Evolutionary conservation across 2,329 filamentous ascomycete species (phyloP).

Genomic region (Xylaria sp.): DNA sequence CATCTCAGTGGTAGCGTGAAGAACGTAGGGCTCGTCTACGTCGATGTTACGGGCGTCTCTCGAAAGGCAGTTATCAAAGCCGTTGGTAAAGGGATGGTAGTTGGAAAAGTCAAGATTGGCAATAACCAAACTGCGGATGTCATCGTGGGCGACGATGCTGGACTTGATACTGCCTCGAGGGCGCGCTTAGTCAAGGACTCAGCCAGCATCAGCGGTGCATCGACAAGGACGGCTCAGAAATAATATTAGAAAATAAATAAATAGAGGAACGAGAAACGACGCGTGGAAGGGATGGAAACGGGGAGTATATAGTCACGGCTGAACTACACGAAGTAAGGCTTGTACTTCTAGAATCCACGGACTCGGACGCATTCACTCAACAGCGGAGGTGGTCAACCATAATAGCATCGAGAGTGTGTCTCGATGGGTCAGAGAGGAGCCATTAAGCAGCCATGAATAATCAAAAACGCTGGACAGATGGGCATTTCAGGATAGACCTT

Average conservation of each 20-base stretch:
- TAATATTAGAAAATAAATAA: too few relatives aligned
- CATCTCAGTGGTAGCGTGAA: slow-evolving; percentile 85
- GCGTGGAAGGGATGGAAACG: too few relatives aligned
- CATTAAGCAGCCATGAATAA: too few relatives aligned
- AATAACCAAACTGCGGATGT: slow-evolving; percentile 59
- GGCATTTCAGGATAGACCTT: too few relatives aligned
- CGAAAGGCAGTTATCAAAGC: slow-evolving; percentile 89
- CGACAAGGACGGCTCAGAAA: slow-evolving; percentile 29
- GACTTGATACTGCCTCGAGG: slow-evolving; percentile 34
- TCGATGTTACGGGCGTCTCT: slow-evolving; percentile 92
- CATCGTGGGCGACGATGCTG: slow-evolving; percentile 69
- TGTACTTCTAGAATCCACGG: too few relatives aligned
- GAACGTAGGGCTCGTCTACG: slow-evolving; percentile 96
- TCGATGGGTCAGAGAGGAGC: too few relatives aligned
- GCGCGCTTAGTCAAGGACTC: slow-evolving; percentile 28
- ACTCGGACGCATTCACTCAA: too few relatives aligned
- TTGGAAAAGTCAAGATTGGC: slow-evolving; percentile 77
- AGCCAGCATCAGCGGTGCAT: slow-evolving; percentile 30
- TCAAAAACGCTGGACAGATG: too few relatives aligned
- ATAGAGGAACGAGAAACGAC: too few relatives aligned
- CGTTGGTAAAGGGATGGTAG: slow-evolving; percentile 95
- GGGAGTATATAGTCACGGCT: neutral
- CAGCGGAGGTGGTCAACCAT: too few relatives aligned
- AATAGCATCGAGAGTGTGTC: too few relatives aligned
- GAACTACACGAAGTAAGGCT: too few relatives aligned